Base-by-base conservation (phyloP, 2,329 filamentous ascomycete genomes). In the Tolypocladium cylindrosporum region DNA sequence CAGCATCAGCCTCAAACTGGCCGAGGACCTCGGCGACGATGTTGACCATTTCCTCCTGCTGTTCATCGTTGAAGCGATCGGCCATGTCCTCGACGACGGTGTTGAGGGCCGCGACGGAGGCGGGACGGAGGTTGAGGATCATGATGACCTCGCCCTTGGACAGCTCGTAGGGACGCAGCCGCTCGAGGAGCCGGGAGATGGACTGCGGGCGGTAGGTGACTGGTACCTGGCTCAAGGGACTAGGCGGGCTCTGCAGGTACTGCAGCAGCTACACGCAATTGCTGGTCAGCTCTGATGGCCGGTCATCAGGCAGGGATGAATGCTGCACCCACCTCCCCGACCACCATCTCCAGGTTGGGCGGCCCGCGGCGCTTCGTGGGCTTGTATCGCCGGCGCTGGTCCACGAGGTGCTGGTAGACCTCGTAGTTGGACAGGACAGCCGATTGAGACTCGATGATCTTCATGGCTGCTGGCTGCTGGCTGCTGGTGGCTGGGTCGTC, bases 371-470 rank as follows among this genome's bases (percentile, higher is more conserved):
- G 78, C 61, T 79, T 79, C 56, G 75, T 71, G 48, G 74, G 72
- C 66, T 81, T 77, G 65, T 84, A 81, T 54, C 75, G 73, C 57
- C 75, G 71, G 55, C 77, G 77, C 66, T 84, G 81, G 53, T 85
- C 79, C 7, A 74, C 73, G 43, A 91, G 72, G 64, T 89, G 87
- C 58, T 80, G 76, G 65, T 85, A 86, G 62, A 91, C 87, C 76
- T 91, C 88, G 62, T 83, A 87, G 71, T 91, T 91, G 69, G 84
- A 83, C 66, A 91, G 76, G 48, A 86, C 79, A 6, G 86, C 86
- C 37, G 83, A 83, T 68, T 90, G 86, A 3, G 87, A 77, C 67
- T 88, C 87, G 65, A 90, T 74, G 67, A 91, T 82, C 80, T 89
- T 87, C 84, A 87, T 86, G 24, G 41, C 69, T 43, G 24, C n/a